Evolutionary conservation across 225 moss, liverwort and hornwort species (phyloP).

Genomic region (Pseudoscleropodium purum): DNA sequence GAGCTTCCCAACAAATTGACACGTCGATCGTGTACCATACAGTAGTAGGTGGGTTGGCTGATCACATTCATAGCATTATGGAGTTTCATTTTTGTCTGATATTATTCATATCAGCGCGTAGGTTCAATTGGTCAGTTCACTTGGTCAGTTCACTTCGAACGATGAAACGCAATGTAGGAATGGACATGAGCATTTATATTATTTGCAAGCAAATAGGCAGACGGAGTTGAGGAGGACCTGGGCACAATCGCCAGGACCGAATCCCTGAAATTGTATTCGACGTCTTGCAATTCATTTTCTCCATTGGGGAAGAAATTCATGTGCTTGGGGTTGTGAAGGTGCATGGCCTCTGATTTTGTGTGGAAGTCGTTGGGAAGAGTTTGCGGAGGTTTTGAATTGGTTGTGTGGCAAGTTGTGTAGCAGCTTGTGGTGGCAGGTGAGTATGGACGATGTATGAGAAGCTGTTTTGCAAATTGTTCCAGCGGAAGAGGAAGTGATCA

Average conservation of each 20-base stretch:
- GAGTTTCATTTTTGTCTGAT: slow-evolving; percentile 12
- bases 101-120: slow-evolving; percentile 22
- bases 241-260: background rate
- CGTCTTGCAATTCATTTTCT: slow-evolving; percentile 14
- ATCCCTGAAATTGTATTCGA: slow-evolving; percentile 12
- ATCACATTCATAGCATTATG: background rate
- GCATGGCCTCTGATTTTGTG: background rate
- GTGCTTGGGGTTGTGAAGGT: background rate
- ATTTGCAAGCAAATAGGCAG: background rate
- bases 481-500: background rate
- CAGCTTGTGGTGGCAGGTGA: background rate
- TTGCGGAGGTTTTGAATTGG: background rate
- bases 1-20: background rate
- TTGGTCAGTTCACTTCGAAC: background rate
- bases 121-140: background rate
- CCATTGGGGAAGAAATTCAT: background rate
- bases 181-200: slow-evolving; percentile 5
- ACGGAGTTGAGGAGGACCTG: background rate
- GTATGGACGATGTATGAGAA: background rate
- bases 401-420: background rate
- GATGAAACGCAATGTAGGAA: slow-evolving; percentile 1
- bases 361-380: background rate
- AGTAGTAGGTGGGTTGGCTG: slow-evolving; percentile 1
- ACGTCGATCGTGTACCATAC: slow-evolving; percentile 15
- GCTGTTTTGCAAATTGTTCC: background rate